Conservation (phyloP, 75 land plant genomes). For the Chamaecyparis obtusa region DNA sequence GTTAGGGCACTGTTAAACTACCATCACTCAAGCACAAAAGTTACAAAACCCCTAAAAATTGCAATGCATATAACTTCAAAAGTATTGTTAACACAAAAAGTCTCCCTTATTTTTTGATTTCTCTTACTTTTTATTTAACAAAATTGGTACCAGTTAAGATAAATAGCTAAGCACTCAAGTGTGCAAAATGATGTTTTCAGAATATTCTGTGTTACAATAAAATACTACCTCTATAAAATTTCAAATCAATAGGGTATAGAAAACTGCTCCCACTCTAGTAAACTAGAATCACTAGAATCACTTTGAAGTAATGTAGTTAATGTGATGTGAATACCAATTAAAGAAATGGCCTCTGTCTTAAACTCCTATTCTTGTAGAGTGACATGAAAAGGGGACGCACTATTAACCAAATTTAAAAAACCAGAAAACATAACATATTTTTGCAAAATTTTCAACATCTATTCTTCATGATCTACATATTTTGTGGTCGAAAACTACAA, state of each 20-base stretch:
- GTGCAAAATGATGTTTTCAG: not conserved
- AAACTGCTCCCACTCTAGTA: no score
- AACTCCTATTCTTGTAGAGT: not conserved
- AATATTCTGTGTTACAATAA: no score
- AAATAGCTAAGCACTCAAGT: not conserved
- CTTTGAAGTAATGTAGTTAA: not conserved
- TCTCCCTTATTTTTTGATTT: not conserved
- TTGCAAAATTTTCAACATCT: no score
- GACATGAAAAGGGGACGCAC: no score
- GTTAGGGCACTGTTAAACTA: not conserved
- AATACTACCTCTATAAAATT: no score
- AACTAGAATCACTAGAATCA: not conserved
- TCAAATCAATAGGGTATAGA: not conserved
- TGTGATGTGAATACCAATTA: not conserved
- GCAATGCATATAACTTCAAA: not conserved
- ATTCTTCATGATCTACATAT: no score
- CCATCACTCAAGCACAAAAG: not conserved
- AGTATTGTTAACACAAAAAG: not conserved
- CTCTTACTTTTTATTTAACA: no score
- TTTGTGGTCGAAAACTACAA: no score
- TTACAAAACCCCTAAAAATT: not conserved
- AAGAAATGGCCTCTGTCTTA: not conserved
- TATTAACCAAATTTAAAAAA: no score
- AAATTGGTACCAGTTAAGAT: no score
- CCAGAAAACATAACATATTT: no score